Conservation (phyloP, 495 filamentous ascomycete species). For the Neurospora sp. region DNA sequence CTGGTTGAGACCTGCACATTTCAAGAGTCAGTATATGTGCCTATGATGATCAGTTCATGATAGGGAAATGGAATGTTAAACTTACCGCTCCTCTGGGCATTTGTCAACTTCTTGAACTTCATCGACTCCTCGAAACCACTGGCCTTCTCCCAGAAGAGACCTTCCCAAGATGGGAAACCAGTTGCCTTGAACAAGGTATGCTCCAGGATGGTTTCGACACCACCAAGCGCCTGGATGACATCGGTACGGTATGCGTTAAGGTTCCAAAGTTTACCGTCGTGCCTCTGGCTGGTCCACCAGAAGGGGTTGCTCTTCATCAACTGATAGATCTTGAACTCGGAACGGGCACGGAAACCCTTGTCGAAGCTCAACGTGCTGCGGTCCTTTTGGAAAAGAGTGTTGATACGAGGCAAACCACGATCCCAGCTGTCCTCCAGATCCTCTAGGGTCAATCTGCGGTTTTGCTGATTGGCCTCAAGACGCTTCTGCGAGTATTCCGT, state of each 20-base stretch:
- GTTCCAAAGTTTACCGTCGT: conserved; percentile 99
- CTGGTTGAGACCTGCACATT: conserved; percentile 61
- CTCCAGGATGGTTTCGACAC: conserved; percentile 99
- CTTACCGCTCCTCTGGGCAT: conserved; percentile 82
- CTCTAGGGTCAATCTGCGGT: conserved; percentile 86
- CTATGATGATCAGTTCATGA: neutral
- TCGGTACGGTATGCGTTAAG: conserved; percentile 96
- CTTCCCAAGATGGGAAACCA: conserved; percentile 97
- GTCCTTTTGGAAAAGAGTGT: conserved; percentile 99
- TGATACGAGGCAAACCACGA: conserved; percentile 94
- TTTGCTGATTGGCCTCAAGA: conserved; percentile 94
- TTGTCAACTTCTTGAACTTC: conserved; percentile 99
- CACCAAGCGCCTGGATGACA: conserved; percentile 95
- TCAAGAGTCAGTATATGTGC: neutral
- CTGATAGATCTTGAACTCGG: conserved; percentile 98
- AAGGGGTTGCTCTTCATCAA: conserved; percentile 99
- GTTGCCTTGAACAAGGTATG: conserved; percentile 98
- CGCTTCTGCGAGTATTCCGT: conserved; percentile 99
- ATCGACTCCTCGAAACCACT: conserved; percentile 39
- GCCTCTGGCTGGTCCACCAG: conserved; percentile 98
- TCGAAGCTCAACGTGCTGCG: conserved; percentile 96
- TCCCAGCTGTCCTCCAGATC: conserved; percentile 99
- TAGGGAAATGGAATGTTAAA: neutral
- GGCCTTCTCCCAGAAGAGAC: conserved; percentile 96
- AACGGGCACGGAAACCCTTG: conserved; percentile 92